Conservation (phyloP, 1,284 basidiomycete species). For the Cutaneotrichosporon cyanovorans region DNA sequence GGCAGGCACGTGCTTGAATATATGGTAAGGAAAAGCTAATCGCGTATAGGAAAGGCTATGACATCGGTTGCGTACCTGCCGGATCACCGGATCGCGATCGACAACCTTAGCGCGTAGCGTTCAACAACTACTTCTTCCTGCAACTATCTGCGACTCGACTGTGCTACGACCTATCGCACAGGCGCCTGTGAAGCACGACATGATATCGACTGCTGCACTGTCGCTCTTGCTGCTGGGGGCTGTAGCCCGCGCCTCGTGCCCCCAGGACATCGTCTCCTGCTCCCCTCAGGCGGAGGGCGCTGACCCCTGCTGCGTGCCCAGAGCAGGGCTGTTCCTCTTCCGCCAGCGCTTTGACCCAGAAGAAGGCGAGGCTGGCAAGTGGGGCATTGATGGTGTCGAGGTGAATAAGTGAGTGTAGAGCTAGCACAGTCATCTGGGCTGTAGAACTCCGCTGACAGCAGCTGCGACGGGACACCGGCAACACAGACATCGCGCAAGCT, state of each 20-base stretch:
- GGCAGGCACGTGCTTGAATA: too few species aligned
- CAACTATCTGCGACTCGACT: too few species aligned
- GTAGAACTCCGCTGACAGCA: slow-evolving; percentile 9
- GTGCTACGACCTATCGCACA: too few species aligned
- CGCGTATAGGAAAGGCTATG: too few species aligned
- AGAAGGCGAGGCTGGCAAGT: slow-evolving; percentile 35
- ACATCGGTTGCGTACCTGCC: too few species aligned
- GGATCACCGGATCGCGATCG: too few species aligned
- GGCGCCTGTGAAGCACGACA: too few species aligned
- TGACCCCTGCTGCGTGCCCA: slow-evolving; percentile 36
- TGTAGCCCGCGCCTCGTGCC: neutral
- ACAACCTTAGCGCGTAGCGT: too few species aligned
- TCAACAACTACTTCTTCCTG: too few species aligned
- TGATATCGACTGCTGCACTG: too few species aligned
- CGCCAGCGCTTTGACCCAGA: slow-evolving; percentile 42
- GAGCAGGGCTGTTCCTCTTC: slow-evolving; percentile 40
- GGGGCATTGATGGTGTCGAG: slow-evolving; percentile 42
- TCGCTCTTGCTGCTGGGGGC: neutral
- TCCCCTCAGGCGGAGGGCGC: slow-evolving; percentile 11
- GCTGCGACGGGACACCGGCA: slow-evolving; percentile 8
- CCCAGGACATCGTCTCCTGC: slow-evolving; percentile 22
- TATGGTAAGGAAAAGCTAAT: too few species aligned
- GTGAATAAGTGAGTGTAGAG: slow-evolving; percentile 39
- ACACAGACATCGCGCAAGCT: slow-evolving; percentile 9
- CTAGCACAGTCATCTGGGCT: too few species aligned